Evolutionary conservation across 306 rosid genomes (phyloP).

Genomic region (Mimosa pudica): DNA sequence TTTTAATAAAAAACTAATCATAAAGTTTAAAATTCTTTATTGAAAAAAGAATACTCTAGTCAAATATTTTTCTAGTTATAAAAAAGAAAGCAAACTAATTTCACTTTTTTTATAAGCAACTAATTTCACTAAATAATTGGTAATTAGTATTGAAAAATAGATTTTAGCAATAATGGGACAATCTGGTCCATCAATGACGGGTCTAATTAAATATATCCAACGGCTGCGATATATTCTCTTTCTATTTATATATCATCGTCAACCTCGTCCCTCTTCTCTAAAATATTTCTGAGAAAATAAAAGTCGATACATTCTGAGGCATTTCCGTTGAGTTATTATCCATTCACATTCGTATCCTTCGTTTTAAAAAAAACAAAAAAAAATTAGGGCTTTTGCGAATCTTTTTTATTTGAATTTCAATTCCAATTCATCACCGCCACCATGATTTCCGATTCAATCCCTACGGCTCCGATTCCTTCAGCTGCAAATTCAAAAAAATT

Average conservation of each 20-base stretch:
- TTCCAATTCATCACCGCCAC: slow-evolving; percentile 45
- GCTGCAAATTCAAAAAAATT: slow-evolving; percentile 69
- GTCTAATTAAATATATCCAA: too few species aligned
- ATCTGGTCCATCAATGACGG: too few species aligned
- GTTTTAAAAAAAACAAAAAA: neutral
- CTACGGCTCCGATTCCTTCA: slow-evolving; percentile 64
- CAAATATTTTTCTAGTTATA: too few species aligned
- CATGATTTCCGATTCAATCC: slow-evolving; percentile 84
- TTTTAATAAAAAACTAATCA: too few species aligned
- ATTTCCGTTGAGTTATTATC: slow-evolving; percentile 62
- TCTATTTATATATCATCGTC: slow-evolving; percentile 31
- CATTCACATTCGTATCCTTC: slow-evolving; percentile 40
- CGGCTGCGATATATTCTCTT: too few species aligned
- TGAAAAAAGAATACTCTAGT: too few species aligned
- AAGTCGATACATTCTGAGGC: slow-evolving; percentile 67
- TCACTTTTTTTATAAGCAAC: too few species aligned
- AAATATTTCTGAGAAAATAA: slow-evolving; percentile 13
- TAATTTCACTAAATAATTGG: too few species aligned
- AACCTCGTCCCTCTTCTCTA: slow-evolving; percentile 29
- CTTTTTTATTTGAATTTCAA: slow-evolving; percentile 39
- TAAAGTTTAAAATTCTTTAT: too few species aligned
- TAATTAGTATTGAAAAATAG: too few species aligned
- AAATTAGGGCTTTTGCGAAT: slow-evolving; percentile 59
- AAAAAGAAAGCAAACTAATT: too few species aligned
- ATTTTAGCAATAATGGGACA: too few species aligned